Conservation (phyloP, 371 early-diverging fungal genomes). For the Aphelidium insulamus region DNA sequence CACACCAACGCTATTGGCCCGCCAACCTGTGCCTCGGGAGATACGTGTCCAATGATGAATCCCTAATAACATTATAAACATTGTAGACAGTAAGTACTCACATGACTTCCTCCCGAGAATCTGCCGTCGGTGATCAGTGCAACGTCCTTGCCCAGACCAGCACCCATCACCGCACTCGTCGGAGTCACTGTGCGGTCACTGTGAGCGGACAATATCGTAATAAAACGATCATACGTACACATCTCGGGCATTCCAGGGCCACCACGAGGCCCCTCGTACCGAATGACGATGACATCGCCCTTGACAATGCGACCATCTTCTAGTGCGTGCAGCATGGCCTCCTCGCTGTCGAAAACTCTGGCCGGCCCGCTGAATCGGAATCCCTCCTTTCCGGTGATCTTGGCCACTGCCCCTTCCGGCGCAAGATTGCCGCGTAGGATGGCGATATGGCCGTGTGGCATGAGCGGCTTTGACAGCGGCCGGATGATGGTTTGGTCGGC, state of each 20-base stretch:
- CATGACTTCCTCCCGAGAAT: constrained; percentile 87
- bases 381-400: constrained; percentile 96
- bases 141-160: constrained; percentile 87
- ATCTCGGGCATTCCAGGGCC: constrained; percentile 90
- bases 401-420: constrained; percentile 89
- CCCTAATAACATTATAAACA: constrained; percentile 20
- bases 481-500: constrained; percentile 66
- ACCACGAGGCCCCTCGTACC: constrained; percentile 77
- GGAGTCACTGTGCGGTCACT: constrained; percentile 41
- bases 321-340: constrained; percentile 60
- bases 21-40: constrained; percentile 89
- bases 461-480: constrained; percentile 71
- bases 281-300: constrained; percentile 72
- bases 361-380: constrained; percentile 62
- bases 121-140: constrained; percentile 90
- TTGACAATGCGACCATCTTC: constrained; percentile 54
- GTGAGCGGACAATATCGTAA: not conserved
- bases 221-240: constrained; percentile 19
- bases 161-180: constrained; percentile 90
- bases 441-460: constrained; percentile 74
- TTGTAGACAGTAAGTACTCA: not conserved
- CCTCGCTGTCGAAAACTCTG: constrained; percentile 72
- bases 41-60: constrained; percentile 93
- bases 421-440: constrained; percentile 86
- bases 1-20: constrained; percentile 79